These are phyloP conservation scores for Tuber calosporum DNA, from an alignment of 495 filamentous ascomycete genomes.

Conservation along the genomic window DNA sequence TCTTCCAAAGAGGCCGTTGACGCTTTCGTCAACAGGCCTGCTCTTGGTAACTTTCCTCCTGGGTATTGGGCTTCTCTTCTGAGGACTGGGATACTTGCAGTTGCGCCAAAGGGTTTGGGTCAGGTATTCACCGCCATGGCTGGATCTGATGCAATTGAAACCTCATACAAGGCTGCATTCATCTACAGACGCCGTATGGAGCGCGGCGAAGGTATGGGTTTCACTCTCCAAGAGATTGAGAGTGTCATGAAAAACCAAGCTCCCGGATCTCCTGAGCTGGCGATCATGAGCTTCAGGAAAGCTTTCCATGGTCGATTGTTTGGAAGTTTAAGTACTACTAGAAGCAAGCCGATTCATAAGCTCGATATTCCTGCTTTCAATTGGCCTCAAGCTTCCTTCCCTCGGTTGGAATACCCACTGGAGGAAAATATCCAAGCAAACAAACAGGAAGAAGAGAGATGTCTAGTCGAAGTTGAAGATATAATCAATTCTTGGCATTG, in stretches of 20 bases:
- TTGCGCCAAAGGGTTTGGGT: conserved; percentile 82
- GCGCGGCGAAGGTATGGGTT: conserved; percentile 79
- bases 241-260: conserved; percentile 77
- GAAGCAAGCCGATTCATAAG: conserved; percentile 97
- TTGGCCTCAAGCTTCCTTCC: conserved; percentile 96
- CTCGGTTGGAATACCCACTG: conserved; percentile 80
- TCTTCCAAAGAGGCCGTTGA: conserved; percentile 70
- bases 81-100: conserved; percentile 77
- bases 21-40: conserved; percentile 85
- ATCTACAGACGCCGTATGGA: conserved; percentile 90
- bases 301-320: conserved; percentile 96
- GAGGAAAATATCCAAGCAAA: conserved; percentile 79
- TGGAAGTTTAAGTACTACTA: conserved; percentile 82
- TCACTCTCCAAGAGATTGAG: conserved; percentile 70
- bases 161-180: conserved; percentile 98
- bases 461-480: conserved; percentile 80
- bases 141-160: conserved; percentile 96
- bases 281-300: conserved; percentile 87
- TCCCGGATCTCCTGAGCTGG: conserved; percentile 75
- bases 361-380: conserved; percentile 97
- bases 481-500: conserved; percentile 69
- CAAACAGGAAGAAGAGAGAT: conserved; percentile 69
- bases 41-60: conserved; percentile 92
- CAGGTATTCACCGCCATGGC: conserved; percentile 97
- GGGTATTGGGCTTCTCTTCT: conserved; percentile 81